phyloP scores from a whole-genome alignment of 371 early-diverging fungal species.

The Mortierella sp. region DNA sequence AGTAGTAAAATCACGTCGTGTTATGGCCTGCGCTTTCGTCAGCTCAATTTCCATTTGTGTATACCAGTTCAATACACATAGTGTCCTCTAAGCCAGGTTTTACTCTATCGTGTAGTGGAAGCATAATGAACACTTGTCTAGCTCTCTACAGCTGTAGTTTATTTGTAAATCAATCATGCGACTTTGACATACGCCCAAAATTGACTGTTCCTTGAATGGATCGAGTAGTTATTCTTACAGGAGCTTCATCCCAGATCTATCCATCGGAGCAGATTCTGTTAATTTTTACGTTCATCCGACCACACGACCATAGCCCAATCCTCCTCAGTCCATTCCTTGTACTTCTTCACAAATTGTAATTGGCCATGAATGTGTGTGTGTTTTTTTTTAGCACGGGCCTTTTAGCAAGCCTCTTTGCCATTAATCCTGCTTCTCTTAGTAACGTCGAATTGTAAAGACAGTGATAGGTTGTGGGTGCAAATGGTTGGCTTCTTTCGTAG shows the following conservation, averaged over 20 bases:
- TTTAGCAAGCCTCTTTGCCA: conserved; percentile 27
- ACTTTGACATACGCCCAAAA: too few species aligned
- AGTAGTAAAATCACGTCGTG: too few species aligned
- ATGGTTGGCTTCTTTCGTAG: conserved; percentile 6
- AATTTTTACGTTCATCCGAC: conserved; percentile 53
- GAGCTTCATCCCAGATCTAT: conserved; percentile 31
- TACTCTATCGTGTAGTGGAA: too few species aligned
- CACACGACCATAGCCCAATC: conserved; percentile 47
- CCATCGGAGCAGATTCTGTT: conserved; percentile 32
- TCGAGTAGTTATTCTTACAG: neutral
- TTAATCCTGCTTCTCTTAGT: conserved; percentile 32
- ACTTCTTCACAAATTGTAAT: too few species aligned
- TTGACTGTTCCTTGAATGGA: conserved; percentile 29
- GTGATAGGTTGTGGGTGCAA: conserved; percentile 7
- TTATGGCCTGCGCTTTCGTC: too few species aligned
- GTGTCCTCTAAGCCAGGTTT: too few species aligned
- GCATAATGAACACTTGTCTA: too few species aligned
- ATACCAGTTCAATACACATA: too few species aligned
- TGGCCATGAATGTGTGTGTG: neutral
- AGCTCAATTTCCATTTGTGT: too few species aligned
- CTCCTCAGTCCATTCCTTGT: conserved; percentile 22
- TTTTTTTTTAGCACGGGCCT: conserved; percentile 15
- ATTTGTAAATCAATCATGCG: too few species aligned
- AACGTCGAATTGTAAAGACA: conserved; percentile 19
- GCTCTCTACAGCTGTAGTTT: too few species aligned